These are phyloP conservation scores for Globisporangium paddicum DNA, from an alignment of 352 stramenopile species.

Conservation along the genomic window DNA sequence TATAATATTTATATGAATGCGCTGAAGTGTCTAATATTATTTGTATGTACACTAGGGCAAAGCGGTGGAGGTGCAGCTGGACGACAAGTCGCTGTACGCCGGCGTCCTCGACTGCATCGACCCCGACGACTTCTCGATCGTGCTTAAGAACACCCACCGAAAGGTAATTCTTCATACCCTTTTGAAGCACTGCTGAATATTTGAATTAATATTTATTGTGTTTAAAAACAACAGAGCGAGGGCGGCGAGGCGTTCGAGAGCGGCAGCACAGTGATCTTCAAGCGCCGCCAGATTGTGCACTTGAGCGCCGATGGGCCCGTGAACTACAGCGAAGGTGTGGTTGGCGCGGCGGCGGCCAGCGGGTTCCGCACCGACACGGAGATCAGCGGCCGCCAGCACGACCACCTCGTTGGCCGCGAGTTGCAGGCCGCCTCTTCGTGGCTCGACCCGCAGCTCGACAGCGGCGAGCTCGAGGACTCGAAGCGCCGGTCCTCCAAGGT, in stretches of 20 bases:
- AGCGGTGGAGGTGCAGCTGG: conserved; percentile 62
- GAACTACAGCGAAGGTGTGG: conserved; percentile 53
- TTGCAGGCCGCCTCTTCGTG: conserved; percentile 69
- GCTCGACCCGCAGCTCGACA: conserved; percentile 78
- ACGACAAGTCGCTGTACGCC: conserved; percentile 53
- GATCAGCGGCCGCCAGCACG: conserved; percentile 74
- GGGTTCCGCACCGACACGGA: conserved; percentile 88
- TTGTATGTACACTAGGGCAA: conserved; percentile 31
- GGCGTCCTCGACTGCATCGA: conserved; percentile 80
- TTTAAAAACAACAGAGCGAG: conserved; percentile 15
- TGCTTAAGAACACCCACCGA: conserved; percentile 72
- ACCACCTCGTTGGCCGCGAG: conserved; percentile 67
- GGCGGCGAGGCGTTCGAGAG: conserved; percentile 49
- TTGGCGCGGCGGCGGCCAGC: conserved; percentile 15
- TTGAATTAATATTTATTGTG: not conserved
- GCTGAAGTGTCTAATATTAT: not conserved
- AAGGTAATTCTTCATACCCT: too few relatives aligned
- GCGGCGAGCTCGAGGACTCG: conserved; percentile 61
- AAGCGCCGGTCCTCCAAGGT: conserved; percentile 39
- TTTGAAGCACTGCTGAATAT: too few relatives aligned
- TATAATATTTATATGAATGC: not conserved
- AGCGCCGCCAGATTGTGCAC: conserved; percentile 59
- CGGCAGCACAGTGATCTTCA: conserved; percentile 75
- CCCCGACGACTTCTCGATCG: conserved; percentile 78
- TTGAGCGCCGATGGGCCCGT: conserved; percentile 50